Evolutionary conservation across 495 filamentous ascomycete species (phyloP).

Genomic region (Neurospora terricola): DNA sequence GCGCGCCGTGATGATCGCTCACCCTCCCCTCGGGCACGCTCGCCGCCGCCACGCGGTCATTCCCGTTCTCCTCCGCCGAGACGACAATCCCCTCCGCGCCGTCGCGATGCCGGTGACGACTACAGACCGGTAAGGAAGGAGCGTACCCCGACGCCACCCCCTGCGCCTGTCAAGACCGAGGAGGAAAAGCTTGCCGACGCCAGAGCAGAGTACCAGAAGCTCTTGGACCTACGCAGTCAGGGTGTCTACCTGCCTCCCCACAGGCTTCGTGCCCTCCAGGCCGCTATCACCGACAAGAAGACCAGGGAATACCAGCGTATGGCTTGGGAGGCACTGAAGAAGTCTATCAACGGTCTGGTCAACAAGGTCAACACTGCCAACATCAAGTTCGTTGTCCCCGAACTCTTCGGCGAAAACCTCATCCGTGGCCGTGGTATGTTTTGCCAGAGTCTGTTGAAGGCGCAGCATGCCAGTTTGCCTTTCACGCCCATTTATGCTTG

Average conservation of each 20-base stretch:
- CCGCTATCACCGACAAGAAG: constrained; percentile 90
- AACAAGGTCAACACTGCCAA: constrained; percentile 98
- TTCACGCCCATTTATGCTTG: constrained; percentile 93
- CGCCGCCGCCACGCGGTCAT: constrained; percentile 7
- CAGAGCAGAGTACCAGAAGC: constrained; percentile 84
- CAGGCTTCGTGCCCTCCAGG: constrained; percentile 80
- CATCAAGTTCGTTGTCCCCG: constrained; percentile 93
- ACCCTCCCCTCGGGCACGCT: neutral
- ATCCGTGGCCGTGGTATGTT: constrained; percentile 85
- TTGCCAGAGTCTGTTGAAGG: constrained; percentile 94
- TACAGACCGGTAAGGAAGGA: constrained; percentile 29
- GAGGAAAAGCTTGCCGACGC: constrained; percentile 72
- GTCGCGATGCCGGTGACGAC: constrained; percentile 32
- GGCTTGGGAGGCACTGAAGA: constrained; percentile 98
- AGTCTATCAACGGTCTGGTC: constrained; percentile 95
- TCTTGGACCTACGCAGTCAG: constrained; percentile 82
- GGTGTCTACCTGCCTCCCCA: constrained; percentile 95
- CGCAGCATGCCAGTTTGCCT: constrained; percentile 89
- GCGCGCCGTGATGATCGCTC: constrained; percentile 1
- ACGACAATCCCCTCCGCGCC: constrained; percentile 13
- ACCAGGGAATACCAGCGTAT: constrained; percentile 98
- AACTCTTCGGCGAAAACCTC: constrained; percentile 90
- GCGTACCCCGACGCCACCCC: constrained; percentile 37
- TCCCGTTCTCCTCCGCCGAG: constrained; percentile 16
- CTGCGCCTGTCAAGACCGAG: constrained; percentile 51